Conservation (phyloP, 1,284 basidiomycete species). For the Cryptococcus sp. region DNA sequence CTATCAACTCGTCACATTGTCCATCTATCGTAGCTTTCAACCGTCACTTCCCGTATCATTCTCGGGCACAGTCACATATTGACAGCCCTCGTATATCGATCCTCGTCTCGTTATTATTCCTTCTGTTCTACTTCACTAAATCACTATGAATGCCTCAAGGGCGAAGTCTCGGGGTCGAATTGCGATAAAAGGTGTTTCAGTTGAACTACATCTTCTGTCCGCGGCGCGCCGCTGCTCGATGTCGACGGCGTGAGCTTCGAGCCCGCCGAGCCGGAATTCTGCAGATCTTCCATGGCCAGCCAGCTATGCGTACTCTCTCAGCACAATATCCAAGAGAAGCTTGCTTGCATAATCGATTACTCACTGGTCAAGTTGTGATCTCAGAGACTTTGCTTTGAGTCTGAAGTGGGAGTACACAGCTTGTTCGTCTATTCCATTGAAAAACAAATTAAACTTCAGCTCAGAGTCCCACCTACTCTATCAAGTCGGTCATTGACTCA, state of each 20-base stretch:
- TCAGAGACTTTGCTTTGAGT: conserved; percentile 42
- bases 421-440: conserved; percentile 27
- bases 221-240: conserved; percentile 19
- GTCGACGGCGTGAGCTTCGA: conserved; percentile 21
- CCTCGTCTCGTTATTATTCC: too few relatives aligned
- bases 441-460: background rate
- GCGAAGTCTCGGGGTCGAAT: conserved; percentile 41
- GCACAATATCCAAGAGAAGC: background rate
- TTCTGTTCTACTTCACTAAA: too few relatives aligned
- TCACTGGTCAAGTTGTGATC: conserved; percentile 47
- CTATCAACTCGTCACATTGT: background rate
- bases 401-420: conserved; percentile 45
- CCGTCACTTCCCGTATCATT: too few relatives aligned
- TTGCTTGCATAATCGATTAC: conserved; percentile 13
- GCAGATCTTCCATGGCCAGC: conserved; percentile 46
- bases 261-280: conserved; percentile 16
- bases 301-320: conserved; percentile 25
- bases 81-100: too few relatives aligned
- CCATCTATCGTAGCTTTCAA: too few relatives aligned
- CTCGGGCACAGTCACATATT: too few relatives aligned
- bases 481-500: conserved; percentile 7
- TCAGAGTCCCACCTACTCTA: too few relatives aligned
- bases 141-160: conserved; percentile 17
- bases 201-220: conserved; percentile 42
- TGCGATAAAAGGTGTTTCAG: conserved; percentile 40